A percentile compares a stretch with the other conserved stretches of the same genome.
These are phyloP conservation scores for Pyrenophora seminiperda DNA, from an alignment of 2,329 filamentous ascomycete species.

Conservation along the genomic window DNA sequence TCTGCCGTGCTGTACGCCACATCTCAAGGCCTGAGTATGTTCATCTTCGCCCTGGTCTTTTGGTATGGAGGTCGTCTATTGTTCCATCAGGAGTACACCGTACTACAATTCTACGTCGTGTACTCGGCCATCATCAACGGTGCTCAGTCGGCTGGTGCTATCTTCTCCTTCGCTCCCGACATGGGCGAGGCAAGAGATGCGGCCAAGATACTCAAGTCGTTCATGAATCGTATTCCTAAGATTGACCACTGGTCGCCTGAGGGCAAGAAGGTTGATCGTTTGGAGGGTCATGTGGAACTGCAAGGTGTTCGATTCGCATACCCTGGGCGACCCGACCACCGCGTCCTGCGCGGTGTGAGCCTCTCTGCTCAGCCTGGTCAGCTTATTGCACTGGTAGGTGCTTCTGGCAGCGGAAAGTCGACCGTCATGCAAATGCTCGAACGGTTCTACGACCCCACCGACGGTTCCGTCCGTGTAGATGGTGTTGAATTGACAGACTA, in stretches of 20 bases:
- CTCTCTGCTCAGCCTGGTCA: slow-evolving; percentile 75
- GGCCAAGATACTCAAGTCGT: slow-evolving; percentile 75
- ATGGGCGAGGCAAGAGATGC: slow-evolving; percentile 95
- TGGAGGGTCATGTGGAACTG: slow-evolving; percentile 77
- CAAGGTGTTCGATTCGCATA: slow-evolving; percentile 93
- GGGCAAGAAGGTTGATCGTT: slow-evolving; percentile 58
- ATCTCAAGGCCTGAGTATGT: slow-evolving; percentile 74
- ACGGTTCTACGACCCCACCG: slow-evolving; percentile 89
- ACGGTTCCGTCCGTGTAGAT: slow-evolving; percentile 81
- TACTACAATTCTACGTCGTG: slow-evolving; percentile 92
- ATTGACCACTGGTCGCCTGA: slow-evolving; percentile 61
- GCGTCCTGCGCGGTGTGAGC: slow-evolving; percentile 86
- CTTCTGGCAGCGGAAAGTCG: slow-evolving; percentile 90
- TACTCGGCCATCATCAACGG: slow-evolving; percentile 89
- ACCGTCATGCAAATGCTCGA: slow-evolving; percentile 92
- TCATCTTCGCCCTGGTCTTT: slow-evolving; percentile 46
- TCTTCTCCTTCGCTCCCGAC: slow-evolving; percentile 93
- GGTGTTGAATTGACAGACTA: slow-evolving; percentile 79
- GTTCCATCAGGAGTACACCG: slow-evolving; percentile 57
- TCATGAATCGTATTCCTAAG: slow-evolving; percentile 80
- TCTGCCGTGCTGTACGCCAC: slow-evolving; percentile 81
- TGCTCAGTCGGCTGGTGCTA: slow-evolving; percentile 85
- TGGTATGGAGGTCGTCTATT: slow-evolving; percentile 47
- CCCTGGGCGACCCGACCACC: slow-evolving; percentile 85
- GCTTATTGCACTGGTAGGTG: slow-evolving; percentile 89